These are phyloP conservation scores for Ceratocystis papillata DNA, from an alignment of 2,329 filamentous ascomycete genomes.

Conservation along the genomic window DNA sequence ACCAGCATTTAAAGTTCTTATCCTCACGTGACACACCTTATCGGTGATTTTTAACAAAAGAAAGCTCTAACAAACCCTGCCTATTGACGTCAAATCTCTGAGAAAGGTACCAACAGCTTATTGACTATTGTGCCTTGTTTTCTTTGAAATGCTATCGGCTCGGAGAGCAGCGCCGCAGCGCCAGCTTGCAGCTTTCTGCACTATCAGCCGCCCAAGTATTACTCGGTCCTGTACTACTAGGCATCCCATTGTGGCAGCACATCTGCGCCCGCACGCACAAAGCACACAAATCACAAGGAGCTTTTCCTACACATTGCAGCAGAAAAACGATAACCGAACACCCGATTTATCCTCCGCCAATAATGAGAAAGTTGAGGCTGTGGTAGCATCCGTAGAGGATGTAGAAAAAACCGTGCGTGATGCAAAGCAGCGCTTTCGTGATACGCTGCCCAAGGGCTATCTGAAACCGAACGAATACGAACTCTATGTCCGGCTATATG, in stretches of 20 bases:
- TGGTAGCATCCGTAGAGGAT: conserved; percentile 28
- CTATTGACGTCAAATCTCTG: not conserved
- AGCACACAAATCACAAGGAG: not conserved
- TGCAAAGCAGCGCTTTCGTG: conserved; percentile 64
- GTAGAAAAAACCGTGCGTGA: conserved; percentile 56
- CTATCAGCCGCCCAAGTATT: not conserved
- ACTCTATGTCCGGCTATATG: conserved; percentile 73
- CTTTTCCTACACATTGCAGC: not conserved
- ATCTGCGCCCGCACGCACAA: not conserved
- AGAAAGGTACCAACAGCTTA: not conserved
- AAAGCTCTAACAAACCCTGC: conserved; percentile 14
- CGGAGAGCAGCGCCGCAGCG: conserved; percentile 7
- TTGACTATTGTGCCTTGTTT: not conserved
- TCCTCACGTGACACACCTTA: conserved; percentile 19
- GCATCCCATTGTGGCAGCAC: not conserved
- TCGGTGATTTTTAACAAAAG: conserved; percentile 10
- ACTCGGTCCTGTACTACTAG: not conserved
- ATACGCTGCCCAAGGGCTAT: conserved; percentile 61
- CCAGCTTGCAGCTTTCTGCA: not conserved
- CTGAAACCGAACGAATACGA: conserved; percentile 59
- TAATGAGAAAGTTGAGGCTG: not conserved
- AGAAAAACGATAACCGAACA: conserved; percentile 5
- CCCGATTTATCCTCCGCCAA: not conserved
- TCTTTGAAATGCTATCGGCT: conserved; percentile 15
- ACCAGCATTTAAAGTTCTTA: conserved; percentile 15